Conservation (phyloP, 2,329 filamentous ascomycete genomes). For the Dactylonectria estremocensis region DNA sequence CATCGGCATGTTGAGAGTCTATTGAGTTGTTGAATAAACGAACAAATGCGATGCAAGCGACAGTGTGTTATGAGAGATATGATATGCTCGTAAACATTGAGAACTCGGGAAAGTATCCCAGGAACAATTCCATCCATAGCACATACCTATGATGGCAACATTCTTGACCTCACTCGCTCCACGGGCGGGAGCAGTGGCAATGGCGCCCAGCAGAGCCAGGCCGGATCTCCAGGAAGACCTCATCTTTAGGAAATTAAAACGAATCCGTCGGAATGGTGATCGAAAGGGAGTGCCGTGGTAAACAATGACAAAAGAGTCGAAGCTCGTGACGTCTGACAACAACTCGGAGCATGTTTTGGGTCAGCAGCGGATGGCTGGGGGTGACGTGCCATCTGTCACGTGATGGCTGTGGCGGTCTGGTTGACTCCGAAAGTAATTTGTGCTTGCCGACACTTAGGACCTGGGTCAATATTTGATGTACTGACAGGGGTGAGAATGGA, state of each 20-base stretch:
- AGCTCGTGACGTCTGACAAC: background rate
- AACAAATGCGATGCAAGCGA: background rate
- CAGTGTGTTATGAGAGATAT: background rate
- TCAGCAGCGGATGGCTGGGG: slow-evolving; percentile 11
- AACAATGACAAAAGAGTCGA: background rate
- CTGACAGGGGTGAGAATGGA: too few relatives aligned
- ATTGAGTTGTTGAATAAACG: background rate
- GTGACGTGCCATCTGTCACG: slow-evolving; percentile 23
- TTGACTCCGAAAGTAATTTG: too few relatives aligned
- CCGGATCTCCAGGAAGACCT: slow-evolving; percentile 26
- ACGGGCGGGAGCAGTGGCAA: slow-evolving; percentile 31
- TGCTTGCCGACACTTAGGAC: too few relatives aligned
- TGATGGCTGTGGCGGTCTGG: background rate
- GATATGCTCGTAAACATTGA: background rate
- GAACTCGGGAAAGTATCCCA: background rate
- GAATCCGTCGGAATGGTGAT: background rate
- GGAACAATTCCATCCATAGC: background rate
- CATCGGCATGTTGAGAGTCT: too few relatives aligned
- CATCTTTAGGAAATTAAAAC: slow-evolving; percentile 32
- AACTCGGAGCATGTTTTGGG: slow-evolving; percentile 1
- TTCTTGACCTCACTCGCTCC: slow-evolving; percentile 47
- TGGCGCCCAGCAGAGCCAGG: slow-evolving; percentile 39
- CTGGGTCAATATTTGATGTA: too few relatives aligned
- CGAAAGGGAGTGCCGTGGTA: background rate
- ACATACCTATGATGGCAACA: slow-evolving; percentile 57